Evolutionary conservation across 192 early-diverging fungal genomes (phyloP), one percentile per base, ranked within the genome.

Genomic region (Umbelopsis isabellina): DNA sequence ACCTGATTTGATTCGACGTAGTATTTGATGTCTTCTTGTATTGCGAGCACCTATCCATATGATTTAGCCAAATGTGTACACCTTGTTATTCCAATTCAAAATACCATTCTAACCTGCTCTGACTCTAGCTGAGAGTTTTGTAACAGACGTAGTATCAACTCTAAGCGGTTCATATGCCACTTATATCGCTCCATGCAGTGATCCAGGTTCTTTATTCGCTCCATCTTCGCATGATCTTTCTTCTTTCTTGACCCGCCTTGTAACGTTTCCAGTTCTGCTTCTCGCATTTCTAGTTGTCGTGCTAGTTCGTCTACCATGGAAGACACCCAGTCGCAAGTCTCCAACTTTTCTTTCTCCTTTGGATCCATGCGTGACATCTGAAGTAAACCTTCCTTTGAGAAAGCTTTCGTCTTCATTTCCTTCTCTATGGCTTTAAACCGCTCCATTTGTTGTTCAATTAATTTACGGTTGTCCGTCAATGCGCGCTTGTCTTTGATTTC

Each of bases 381-480:
- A 67, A 85, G 75, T 51, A 99, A 76, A 20, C 97, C 97, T 80
- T 97, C 97, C 80, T 97, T 94, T 30, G 97, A 98, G 76, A 90
- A 99, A 4, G 97, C 97, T 75, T 99, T 99, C 50, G 96, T 97
- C 80, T 99, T 99, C 85, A 99, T 94, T 78, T 98, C 97, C 78
- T 97, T 97, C 75, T 99, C 97, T 44, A 90, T 89, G 7, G 94
- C 95, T 83, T 99, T 99, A 86, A 99, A 99, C 72, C 87, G 88
- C 75, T 99, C 97, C 97, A 99, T 99, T 90, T 98, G 94, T 90
- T 93, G 80, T 76, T 99, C 97, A 73, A 99, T 99, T 6, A 96
- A 87, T 73, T 93, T 93, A 72, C 97, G 86, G 69, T 95, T 96
- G 21, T 98, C 95, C 65, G 92, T 72, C 61, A 99, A 84, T 22